A percentile compares a stretch with the other conserved stretches of the same genome.
These are phyloP conservation scores for Dipteronia sinensis DNA, from an alignment of 345 rosid genomes.

Conservation along the genomic window DNA sequence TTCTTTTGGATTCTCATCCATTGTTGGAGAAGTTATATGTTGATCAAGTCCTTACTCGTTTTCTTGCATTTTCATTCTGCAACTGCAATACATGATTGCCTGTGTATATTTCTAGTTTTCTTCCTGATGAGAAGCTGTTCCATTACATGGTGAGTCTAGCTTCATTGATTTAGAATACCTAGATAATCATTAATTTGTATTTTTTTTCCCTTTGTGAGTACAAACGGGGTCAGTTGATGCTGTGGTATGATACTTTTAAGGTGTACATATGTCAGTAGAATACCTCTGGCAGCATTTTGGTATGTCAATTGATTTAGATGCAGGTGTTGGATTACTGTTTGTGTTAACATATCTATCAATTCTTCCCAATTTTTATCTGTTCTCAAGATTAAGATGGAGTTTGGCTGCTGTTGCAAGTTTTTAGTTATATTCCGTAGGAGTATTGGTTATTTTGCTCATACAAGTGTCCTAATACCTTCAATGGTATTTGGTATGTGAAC, in stretches of 20 bases:
- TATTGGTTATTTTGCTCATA: background rate
- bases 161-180: background rate
- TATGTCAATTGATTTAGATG: background rate
- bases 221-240: background rate
- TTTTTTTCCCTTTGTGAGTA: background rate
- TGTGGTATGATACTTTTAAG: background rate
- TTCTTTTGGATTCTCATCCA: background rate
- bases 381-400: background rate
- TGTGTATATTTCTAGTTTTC: background rate
- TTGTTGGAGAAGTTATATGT: background rate
- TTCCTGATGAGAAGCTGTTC: background rate
- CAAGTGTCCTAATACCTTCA: background rate
- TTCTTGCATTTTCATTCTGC: background rate
- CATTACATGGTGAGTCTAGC: background rate
- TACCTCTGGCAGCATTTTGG: background rate
- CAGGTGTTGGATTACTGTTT: background rate
- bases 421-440: background rate
- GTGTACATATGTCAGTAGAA: background rate
- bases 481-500: background rate
- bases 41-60: background rate
- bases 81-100: background rate
- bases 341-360: background rate
- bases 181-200: background rate
- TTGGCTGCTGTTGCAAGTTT: background rate
- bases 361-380: background rate